These are phyloP conservation scores for Sphenostylis stenocarpa DNA, from an alignment of 306 rosid species.

Conservation along the genomic window DNA sequence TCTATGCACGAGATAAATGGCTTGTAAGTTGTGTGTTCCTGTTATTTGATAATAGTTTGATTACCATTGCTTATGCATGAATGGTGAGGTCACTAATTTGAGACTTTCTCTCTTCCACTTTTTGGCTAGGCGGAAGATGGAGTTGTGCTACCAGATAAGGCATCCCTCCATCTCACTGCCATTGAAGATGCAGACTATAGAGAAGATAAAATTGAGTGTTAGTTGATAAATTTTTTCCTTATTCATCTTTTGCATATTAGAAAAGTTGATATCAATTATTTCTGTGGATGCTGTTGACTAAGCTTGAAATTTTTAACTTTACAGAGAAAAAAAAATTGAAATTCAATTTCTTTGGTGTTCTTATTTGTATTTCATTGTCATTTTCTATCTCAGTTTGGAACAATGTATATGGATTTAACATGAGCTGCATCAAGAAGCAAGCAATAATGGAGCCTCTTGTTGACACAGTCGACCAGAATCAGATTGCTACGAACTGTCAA, in stretches of 20 bases:
- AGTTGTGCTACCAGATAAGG: constrained; percentile 83
- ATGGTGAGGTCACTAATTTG: background rate
- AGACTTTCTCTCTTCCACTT: background rate
- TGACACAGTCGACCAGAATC: constrained; percentile 93
- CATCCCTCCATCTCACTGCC: constrained; percentile 81
- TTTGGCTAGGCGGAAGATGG: constrained; percentile 71
- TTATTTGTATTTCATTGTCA: constrained; percentile 11
- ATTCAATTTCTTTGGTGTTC: background rate
- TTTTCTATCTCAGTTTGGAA: constrained; percentile 77
- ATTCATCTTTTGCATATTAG: background rate
- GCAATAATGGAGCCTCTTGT: constrained; percentile 98
- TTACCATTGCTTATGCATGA: background rate
- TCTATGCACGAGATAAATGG: constrained; percentile 99
- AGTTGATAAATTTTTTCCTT: background rate
- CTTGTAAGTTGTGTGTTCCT: constrained; percentile 59
- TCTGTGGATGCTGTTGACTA: constrained; percentile 5
- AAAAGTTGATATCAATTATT: background rate
- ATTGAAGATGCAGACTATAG: constrained; percentile 97
- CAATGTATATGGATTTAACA: constrained; percentile 88
- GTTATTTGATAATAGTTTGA: background rate
- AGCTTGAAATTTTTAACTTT: background rate
- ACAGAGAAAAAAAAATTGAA: background rate
- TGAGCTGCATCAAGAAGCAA: constrained; percentile 98
- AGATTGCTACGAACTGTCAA: constrained; percentile 90
- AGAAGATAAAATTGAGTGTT: constrained; percentile 98